Evolutionary conservation across 1,139 yeast species (phyloP).

Genomic region (Taiozyma onychis): DNA sequence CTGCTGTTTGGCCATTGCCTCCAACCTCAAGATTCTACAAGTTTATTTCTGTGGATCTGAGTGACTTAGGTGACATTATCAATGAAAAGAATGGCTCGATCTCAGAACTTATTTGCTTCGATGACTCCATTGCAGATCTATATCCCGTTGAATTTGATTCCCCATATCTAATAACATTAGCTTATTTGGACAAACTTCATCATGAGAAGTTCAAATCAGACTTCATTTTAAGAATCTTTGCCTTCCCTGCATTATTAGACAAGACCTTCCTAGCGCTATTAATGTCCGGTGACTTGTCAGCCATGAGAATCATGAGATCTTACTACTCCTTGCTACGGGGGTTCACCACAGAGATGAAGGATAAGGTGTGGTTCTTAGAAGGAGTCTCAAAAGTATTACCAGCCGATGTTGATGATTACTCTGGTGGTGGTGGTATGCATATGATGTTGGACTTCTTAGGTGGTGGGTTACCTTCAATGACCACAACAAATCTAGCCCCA

Average conservation of each 20-base stretch:
- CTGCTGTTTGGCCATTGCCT: slow-evolving; percentile 92
- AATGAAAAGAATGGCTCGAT: slow-evolving; percentile 36
- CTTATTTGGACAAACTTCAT: slow-evolving; percentile 78
- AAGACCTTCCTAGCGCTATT: slow-evolving; percentile 68
- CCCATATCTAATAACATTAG: slow-evolving; percentile 81
- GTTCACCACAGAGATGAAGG: slow-evolving; percentile 82
- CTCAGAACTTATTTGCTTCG: slow-evolving; percentile 76
- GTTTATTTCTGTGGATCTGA: slow-evolving; percentile 69
- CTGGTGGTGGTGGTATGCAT: slow-evolving; percentile 87
- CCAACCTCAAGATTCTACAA: slow-evolving; percentile 70
- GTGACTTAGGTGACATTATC: slow-evolving; percentile 76
- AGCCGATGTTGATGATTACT: slow-evolving; percentile 75
- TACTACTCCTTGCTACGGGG: slow-evolving; percentile 77
- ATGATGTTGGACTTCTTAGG: slow-evolving; percentile 86
- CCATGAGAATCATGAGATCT: slow-evolving; percentile 85
- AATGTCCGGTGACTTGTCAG: slow-evolving; percentile 78
- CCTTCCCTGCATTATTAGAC: slow-evolving; percentile 89
- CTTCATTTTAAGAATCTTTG: slow-evolving; percentile 80
- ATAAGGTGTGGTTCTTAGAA: slow-evolving; percentile 88
- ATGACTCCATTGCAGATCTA: slow-evolving; percentile 74
- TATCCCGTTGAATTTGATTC: slow-evolving; percentile 82
- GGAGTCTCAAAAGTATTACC: slow-evolving; percentile 86
- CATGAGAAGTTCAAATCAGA: slow-evolving; percentile 80
- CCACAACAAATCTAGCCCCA: slow-evolving; percentile 36
- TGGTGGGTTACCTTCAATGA: slow-evolving; percentile 62